Percentiles rank a stretch among this genome's conserved stretches.
phyloP scores from a whole-genome alignment of 495 filamentous ascomycete species.

The Hypoxylon cercidicola region DNA sequence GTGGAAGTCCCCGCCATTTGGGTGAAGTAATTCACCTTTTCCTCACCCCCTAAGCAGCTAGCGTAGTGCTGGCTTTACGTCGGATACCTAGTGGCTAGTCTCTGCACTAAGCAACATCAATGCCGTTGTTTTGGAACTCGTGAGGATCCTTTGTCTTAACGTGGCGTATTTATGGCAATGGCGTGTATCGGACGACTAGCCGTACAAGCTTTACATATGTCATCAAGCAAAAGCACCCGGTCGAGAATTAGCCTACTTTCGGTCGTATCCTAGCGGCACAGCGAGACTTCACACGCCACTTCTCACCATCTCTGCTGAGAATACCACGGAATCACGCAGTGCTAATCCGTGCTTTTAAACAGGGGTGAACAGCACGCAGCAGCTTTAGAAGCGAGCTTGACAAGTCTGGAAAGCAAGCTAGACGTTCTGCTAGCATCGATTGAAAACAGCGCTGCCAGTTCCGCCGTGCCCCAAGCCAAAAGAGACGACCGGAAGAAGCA shows the following conservation, averaged over 20 bases:
- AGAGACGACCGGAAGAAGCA: conserved; percentile 14
- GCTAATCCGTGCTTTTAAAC: conserved; percentile 31
- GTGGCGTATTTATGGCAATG: conserved; percentile 16
- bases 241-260: conserved; percentile 9
- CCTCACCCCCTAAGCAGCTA: conserved; percentile 17
- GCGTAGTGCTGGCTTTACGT: conserved; percentile 15
- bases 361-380: conserved; percentile 67
- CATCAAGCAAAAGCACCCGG: background rate
- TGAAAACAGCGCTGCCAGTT: conserved; percentile 29
- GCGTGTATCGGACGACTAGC: conserved; percentile 11
- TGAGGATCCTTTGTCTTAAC: conserved; percentile 1
- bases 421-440: conserved; percentile 61
- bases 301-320: conserved; percentile 2
- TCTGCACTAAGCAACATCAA: conserved; percentile 8
- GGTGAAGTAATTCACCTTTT: conserved; percentile 12
- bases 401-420: conserved; percentile 62
- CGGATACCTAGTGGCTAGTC: conserved; percentile 19
- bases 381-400: conserved; percentile 63
- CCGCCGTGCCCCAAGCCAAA: conserved; percentile 4
- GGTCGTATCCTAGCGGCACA: conserved; percentile 10
- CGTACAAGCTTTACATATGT: background rate
- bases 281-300: conserved; percentile 15
- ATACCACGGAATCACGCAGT: conserved; percentile 7
- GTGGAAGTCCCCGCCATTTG: conserved; percentile 28
- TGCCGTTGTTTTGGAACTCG: conserved; percentile 11